Evolutionary conservation across 805 yeast species (phyloP).

Genomic region (Sugiyamaella chiloensis): DNA sequence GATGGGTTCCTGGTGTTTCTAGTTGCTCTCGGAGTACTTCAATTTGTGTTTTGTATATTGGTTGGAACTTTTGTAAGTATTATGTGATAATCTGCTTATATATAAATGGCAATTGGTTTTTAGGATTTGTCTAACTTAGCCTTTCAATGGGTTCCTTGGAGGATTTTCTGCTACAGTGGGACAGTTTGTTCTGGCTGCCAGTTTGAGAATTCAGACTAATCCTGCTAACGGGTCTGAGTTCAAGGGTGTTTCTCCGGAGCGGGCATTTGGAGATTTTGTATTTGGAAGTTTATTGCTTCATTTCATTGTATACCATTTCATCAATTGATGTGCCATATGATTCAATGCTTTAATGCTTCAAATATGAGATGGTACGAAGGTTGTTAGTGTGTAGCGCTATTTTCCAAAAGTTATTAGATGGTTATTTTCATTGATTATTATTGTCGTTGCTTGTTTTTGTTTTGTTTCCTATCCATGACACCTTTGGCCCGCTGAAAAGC

Average conservation of each 20-base stretch:
- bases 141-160: slow-evolving; percentile 94
- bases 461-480: no score
- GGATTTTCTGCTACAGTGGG: slow-evolving; percentile 93
- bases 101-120: no score
- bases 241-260: slow-evolving; percentile 45
- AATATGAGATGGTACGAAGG: no score
- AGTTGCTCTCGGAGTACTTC: slow-evolving; percentile 70
- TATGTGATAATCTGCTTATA: no score
- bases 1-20: slow-evolving; percentile 75
- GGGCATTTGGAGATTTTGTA: slow-evolving; percentile 84
- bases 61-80: slow-evolving; percentile 65
- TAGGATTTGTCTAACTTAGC: slow-evolving; percentile 37
- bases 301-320: slow-evolving; percentile 85
- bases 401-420: no score
- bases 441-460: no score
- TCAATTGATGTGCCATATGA: slow-evolving; percentile 71
- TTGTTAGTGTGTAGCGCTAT: no score
- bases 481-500: no score
- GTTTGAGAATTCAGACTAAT: slow-evolving; percentile 66
- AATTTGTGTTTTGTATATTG: slow-evolving; percentile 70
- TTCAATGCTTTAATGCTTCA: no score
- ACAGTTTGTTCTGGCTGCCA: slow-evolving; percentile 81
- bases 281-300: slow-evolving; percentile 86
- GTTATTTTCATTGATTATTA: no score
- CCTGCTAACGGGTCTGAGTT: slow-evolving; percentile 40